Percentiles rank a stretch among this genome's conserved stretches.
Conservation (phyloP, 805 yeast genomes). For the Yarrowia sp. region DNA sequence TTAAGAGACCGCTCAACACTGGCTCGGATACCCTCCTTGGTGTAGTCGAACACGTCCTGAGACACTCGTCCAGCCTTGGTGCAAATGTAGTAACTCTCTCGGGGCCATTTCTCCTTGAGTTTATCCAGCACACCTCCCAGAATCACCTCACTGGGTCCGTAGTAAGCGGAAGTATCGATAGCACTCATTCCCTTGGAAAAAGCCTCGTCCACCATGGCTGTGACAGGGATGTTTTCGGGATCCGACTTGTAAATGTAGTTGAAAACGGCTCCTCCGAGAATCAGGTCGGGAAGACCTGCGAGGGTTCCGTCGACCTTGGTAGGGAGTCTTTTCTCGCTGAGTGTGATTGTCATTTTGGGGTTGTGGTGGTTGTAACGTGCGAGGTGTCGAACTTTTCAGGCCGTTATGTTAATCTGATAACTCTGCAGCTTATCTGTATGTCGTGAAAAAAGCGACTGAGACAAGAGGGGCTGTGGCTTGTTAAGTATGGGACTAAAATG, state of each 20-base stretch:
- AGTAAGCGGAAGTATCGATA: slow-evolving; percentile 89
- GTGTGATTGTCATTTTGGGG: slow-evolving; percentile 8
- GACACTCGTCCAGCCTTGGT: slow-evolving; percentile 83
- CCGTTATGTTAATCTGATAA: neutral
- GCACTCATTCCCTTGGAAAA: slow-evolving; percentile 70
- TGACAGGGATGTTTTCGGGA: slow-evolving; percentile 59
- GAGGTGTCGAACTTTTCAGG: neutral
- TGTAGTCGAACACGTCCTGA: slow-evolving; percentile 71
- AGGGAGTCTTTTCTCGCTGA: slow-evolving; percentile 15
- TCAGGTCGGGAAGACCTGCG: slow-evolving; percentile 45
- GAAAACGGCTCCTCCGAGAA: slow-evolving; percentile 88
- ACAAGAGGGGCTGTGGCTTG: neutral
- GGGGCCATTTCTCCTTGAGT: slow-evolving; percentile 43
- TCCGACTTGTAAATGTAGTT: slow-evolving; percentile 74
- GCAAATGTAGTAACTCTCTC: slow-evolving; percentile 67
- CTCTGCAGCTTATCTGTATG: slow-evolving; percentile 16
- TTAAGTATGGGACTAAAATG: neutral
- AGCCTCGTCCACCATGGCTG: slow-evolving; percentile 56
- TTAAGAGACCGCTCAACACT: slow-evolving; percentile 67
- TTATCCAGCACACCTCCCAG: slow-evolving; percentile 63
- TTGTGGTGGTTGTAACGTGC: neutral
- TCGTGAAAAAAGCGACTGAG: neutral
- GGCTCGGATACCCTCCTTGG: slow-evolving; percentile 54
- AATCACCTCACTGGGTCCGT: slow-evolving; percentile 80
- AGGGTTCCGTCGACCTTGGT: slow-evolving; percentile 25